phyloP scores from a whole-genome alignment of 2,329 filamentous ascomycete genomes.

The Madurella mycetomatis region DNA sequence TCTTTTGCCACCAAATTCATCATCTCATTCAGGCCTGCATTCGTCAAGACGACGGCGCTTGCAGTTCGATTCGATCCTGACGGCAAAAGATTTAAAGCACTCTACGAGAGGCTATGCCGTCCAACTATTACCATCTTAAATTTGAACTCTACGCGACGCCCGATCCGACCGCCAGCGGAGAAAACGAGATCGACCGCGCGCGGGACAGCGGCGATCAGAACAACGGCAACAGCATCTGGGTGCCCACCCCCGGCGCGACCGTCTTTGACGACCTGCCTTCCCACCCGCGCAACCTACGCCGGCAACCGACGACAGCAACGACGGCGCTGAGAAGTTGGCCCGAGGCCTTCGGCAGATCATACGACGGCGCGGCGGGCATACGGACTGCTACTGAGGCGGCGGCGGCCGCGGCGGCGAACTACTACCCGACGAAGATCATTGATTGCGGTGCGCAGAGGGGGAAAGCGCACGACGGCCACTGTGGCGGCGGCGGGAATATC shows the following conservation, averaged over 20 bases:
- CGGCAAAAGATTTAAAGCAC: neutral
- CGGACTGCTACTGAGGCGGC: neutral
- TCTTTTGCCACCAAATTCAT: neutral
- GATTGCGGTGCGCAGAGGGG: slow-evolving; percentile 46
- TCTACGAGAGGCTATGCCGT: slow-evolving; percentile 47
- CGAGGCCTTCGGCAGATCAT: neutral
- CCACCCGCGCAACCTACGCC: slow-evolving; percentile 35
- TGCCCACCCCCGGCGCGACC: slow-evolving; percentile 43
- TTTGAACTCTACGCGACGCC: slow-evolving; percentile 58
- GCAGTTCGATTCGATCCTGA: neutral
- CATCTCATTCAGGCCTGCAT: neutral
- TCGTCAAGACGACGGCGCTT: neutral
- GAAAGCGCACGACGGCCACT: slow-evolving; percentile 24
- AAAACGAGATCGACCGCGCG: slow-evolving; percentile 1
- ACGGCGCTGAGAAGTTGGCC: neutral
- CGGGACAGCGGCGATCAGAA: neutral
- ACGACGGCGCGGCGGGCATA: neutral
- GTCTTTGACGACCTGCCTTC: slow-evolving; percentile 55
- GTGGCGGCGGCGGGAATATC: slow-evolving; percentile 28
- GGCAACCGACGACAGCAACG: neutral
- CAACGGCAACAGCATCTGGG: slow-evolving; percentile 40
- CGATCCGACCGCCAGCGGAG: slow-evolving; percentile 30
- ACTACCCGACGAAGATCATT: slow-evolving; percentile 34
- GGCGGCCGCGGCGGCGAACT: neutral
- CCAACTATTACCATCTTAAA: slow-evolving; percentile 62